Percentiles rank a stretch among this genome's conserved stretches.
These are phyloP conservation scores for Boletus rubescentipes DNA, from an alignment of 768 basidiomycete genomes.

Conservation along the genomic window DNA sequence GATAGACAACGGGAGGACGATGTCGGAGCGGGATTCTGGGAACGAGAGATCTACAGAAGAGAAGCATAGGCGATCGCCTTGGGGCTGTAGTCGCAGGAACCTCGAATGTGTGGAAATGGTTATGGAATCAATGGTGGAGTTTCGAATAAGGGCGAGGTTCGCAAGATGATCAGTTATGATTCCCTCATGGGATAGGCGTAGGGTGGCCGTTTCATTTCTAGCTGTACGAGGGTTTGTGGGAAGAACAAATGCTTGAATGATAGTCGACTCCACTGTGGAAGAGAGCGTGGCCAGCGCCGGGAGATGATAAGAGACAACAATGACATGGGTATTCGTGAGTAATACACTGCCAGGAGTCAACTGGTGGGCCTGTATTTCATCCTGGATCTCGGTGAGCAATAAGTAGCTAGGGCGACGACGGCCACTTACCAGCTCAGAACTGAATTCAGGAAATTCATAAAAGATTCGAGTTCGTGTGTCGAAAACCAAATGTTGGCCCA, in stretches of 20 bases:
- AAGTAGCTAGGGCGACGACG: too few species aligned
- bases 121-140: neutral
- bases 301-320: neutral
- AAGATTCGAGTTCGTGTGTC: too few species aligned
- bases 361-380: too few species aligned
- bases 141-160: slow-evolving; percentile 2
- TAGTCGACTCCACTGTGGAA: neutral
- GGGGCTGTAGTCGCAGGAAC: neutral
- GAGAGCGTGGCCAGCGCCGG: too few species aligned
- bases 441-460: too few species aligned
- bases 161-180: neutral
- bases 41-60: slow-evolving; percentile 1
- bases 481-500: too few species aligned
- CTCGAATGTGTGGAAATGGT: neutral
- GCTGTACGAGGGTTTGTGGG: neutral
- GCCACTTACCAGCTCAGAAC: too few species aligned
- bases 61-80: neutral
- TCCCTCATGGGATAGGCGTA: slow-evolving; percentile 6
- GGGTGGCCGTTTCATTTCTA: neutral
- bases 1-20: neutral
- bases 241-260: slow-evolving; percentile 3
- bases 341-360: neutral
- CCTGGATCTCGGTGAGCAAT: too few species aligned
- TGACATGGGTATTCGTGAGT: slow-evolving; percentile 6
- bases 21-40: neutral